Base-by-base conservation (phyloP, 2,329 filamentous ascomycete species). In the Botrytis fabae region DNA sequence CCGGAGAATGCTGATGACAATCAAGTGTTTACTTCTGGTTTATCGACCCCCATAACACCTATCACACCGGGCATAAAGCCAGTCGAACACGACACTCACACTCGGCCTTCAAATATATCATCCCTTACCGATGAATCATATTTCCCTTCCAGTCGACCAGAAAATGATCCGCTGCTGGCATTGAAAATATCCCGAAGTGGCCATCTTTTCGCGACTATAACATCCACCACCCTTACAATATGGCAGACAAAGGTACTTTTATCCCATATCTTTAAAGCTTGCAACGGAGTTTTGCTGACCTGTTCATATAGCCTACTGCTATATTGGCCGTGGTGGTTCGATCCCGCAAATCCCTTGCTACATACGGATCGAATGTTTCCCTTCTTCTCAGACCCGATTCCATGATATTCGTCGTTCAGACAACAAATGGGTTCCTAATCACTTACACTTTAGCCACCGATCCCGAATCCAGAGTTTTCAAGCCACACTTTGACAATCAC, bases 371-470 rank as follows among this genome's bases (percentile, higher is more conserved):
- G 54, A 98, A 98, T 81, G 88, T 92, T 71, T 90, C 93, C 77
- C 88, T 99, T 61, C 86, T 97, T 18, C 88, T 99, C 74, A 92
- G 95, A 71, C 95, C 96, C 8, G 96, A 99, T 82, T 94, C 94
- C 10, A 92, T 93, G 73, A 97, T 98, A 70, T 89, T 98, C 69
- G 94, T 98, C 54, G 91, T 98, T 62, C 94, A 95, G 80, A 98
- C 96, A 5, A 88, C 90, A 59, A 85, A 91, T 64, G 95, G 95
- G 75, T 98, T 93, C 81, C 87, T 99, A 42, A 96, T 99, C 78
- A 98, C 95, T 7, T 99, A 99, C 81, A 95, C 95, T 0, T 86
- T 99, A 60, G 93, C 94, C 20, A 94, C 91, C 28, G 95, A 98
- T 80, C 88, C 92, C 69, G 90, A 92, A 73, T 91, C 93, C 25